phyloP scores from a whole-genome alignment of 2,329 filamentous ascomycete species.

The Lachnellula hyalina region DNA sequence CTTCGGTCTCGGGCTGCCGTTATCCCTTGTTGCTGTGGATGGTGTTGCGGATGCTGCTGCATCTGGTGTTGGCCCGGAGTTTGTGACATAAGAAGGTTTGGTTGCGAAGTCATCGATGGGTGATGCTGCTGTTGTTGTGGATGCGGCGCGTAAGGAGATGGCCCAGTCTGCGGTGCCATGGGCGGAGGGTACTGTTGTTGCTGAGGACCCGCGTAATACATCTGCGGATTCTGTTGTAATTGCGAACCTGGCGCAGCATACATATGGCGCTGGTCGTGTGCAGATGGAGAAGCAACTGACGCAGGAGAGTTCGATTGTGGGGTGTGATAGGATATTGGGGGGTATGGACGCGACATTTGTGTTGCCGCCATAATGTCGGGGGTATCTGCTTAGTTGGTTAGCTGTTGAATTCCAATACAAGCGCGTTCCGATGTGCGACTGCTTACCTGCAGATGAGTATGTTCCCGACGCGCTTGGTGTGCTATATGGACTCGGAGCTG shows the following conservation, averaged over 20 bases:
- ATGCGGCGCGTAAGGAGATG: constrained; percentile 58
- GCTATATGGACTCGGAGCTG: constrained; percentile 67
- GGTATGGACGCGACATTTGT: constrained; percentile 68
- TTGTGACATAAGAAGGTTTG: constrained; percentile 63
- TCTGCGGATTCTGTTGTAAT: constrained; percentile 71
- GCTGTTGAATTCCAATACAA: neutral
- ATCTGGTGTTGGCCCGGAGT: constrained; percentile 50
- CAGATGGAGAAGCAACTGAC: constrained; percentile 82
- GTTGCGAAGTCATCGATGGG: constrained; percentile 58
- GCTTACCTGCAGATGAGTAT: constrained; percentile 78
- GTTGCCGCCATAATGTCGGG: constrained; percentile 63
- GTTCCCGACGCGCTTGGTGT: constrained; percentile 74
- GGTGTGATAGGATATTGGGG: constrained; percentile 86
- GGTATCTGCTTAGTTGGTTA: constrained; percentile 41
- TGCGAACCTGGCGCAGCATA: constrained; percentile 77
- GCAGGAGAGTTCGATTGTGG: constrained; percentile 93
- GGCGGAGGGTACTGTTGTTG: constrained; percentile 57
- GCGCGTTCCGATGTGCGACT: constrained; percentile 5
- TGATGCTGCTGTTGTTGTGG: constrained; percentile 44
- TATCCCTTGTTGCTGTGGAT: constrained; percentile 50
- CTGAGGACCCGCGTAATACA: constrained; percentile 59
- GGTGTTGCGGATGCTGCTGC: constrained; percentile 53
- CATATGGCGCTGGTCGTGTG: constrained; percentile 83
- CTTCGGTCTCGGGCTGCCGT: constrained; percentile 57
- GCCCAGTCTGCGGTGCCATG: constrained; percentile 57